Conservation (phyloP, 495 filamentous ascomycete genomes). For the Podospora australis region DNA sequence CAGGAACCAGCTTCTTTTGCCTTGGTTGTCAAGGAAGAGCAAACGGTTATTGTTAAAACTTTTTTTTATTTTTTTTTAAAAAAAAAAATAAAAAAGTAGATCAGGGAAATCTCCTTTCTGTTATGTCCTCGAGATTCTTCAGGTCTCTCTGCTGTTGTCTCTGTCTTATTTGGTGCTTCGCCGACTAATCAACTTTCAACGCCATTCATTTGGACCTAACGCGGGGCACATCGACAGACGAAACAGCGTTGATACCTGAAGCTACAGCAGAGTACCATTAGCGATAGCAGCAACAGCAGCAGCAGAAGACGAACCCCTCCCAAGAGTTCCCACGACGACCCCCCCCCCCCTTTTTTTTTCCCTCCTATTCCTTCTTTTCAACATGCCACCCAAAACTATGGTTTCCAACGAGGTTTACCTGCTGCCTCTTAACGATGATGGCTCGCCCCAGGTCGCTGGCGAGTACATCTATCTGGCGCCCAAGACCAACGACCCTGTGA, state of each 20-base stretch:
- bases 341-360: background rate
- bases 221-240: constrained; percentile 10
- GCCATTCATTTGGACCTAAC: constrained; percentile 12
- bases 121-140: constrained; percentile 16
- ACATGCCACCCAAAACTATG: constrained; percentile 47
- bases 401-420: constrained; percentile 67
- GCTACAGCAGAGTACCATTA: too few species aligned
- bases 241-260: background rate
- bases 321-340: background rate
- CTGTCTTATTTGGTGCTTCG: constrained; percentile 22
- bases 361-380: constrained; percentile 13
- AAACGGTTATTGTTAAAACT: too few species aligned
- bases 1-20: too few species aligned
- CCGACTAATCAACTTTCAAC: constrained; percentile 9
- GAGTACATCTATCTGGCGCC: constrained; percentile 88
- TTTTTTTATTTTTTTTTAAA: too few species aligned
- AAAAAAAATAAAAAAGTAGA: background rate
- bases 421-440: constrained; percentile 83
- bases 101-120: background rate
- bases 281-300: background rate
- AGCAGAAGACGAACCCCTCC: constrained; percentile 4
- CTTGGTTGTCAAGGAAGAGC: background rate
- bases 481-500: constrained; percentile 61
- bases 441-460: constrained; percentile 81
- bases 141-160: constrained; percentile 19